phyloP scores from a whole-genome alignment of 305 asterid genomes.

The Euphrasia arctica region DNA sequence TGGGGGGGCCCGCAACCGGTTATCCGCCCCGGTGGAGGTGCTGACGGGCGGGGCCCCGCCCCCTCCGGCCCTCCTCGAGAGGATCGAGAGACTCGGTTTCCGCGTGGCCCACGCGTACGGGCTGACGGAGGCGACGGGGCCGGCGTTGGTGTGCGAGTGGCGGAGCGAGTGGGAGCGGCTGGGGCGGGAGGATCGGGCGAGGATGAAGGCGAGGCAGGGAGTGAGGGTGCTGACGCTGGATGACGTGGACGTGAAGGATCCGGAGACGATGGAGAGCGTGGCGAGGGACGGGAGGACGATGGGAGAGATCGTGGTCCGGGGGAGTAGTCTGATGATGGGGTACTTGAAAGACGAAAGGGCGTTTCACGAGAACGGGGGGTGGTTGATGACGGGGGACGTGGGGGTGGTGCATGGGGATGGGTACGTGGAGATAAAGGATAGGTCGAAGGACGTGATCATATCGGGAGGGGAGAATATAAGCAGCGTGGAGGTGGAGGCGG shows the following conservation, averaged over 20 bases:
- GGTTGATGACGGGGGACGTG: background rate
- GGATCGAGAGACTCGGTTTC: constrained; percentile 54
- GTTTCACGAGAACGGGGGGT: no score
- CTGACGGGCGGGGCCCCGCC: constrained; percentile 87
- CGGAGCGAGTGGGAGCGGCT: constrained; percentile 38
- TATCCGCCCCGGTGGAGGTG: constrained; percentile 39
- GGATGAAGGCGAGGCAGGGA: background rate
- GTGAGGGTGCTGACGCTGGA: constrained; percentile 46
- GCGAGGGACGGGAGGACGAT: constrained; percentile 46
- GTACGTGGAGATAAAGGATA: constrained; percentile 16
- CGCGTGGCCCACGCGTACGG: constrained; percentile 80
- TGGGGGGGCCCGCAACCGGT: background rate
- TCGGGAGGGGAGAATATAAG: constrained; percentile 91
- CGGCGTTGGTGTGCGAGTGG: constrained; percentile 55
- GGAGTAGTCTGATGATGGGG: constrained; percentile 68
- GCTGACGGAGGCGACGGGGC: constrained; percentile 78
- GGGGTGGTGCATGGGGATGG: background rate
- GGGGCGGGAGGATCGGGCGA: constrained; percentile 33
- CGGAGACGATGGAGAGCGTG: constrained; percentile 56
- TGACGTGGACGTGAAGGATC: constrained; percentile 60
- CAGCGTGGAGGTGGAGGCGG: constrained; percentile 72
- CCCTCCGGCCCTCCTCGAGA: constrained; percentile 52
- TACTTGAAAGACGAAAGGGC: background rate
- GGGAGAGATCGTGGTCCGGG: constrained; percentile 69
- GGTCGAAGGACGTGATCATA: constrained; percentile 73